Base-by-base conservation (phyloP, 148 eudicot genomes). In the Camellia sinensis region DNA sequence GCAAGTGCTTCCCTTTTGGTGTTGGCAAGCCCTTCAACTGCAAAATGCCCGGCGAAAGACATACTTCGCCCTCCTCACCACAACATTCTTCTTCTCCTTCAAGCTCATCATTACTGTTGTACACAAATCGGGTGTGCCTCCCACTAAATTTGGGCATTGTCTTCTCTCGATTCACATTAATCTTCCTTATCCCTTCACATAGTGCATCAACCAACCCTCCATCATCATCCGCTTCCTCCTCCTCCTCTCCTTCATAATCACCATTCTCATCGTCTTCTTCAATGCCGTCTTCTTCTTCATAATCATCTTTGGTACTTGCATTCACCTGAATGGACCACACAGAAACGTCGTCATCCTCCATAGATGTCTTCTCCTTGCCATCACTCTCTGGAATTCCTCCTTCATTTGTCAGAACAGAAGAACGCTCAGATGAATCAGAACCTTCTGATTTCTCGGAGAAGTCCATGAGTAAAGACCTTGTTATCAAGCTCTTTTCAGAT, bases 311-410 rank as follows among this genome's bases (percentile, higher is more conserved):
- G 29, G 81, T 84, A 80, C 97, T 93, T 18, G 91, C 93, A 87
- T 95, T 93, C 57, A 86, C 97, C 82, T 90, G 92, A 75, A 93
- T 80, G 10, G 98, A 91, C 96, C 97, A 91, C 15, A 90, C 70
- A 2, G 97, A 93, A n/a, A 87, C 84, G 75, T 87, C 90, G 53
- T 91, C 98, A 15, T 92, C 93, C 18, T 90, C 90, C 0, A 53
- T 18, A 11, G 65, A 54, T 17, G 44, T 3, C 82, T 82, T 79
- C 41, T 74, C 80, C 19, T 69, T 52, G 53, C 73, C 74, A 60
- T 61, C 86, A 11, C 44, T 65, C 29, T 67, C 84, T 57, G 82
- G 87, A 18, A 79, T 89, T 70, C 22, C 77, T 74, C 79, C 59
- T 18, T 60, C 46, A 78, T 57, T 71, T 22, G 91, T 85, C 75